Base-by-base conservation (phyloP, 257 asterid species). In the Gentiana straminea region DNA sequence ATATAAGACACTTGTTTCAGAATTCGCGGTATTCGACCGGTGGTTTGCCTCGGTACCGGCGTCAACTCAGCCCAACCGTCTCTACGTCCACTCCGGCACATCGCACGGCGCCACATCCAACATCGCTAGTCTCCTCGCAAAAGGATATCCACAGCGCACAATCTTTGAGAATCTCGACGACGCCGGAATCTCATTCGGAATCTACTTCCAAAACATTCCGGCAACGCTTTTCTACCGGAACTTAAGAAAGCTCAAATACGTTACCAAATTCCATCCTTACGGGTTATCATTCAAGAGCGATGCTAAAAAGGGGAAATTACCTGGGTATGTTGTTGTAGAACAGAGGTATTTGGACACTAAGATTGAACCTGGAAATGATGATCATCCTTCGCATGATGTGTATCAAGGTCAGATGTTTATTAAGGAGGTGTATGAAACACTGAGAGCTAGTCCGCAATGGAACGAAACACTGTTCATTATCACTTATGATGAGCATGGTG, bases 1-100 rank as follows among this genome's bases (percentile, higher is more conserved):
- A 1, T 89, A 89, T 67, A 70, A 82, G 54, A 6, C 79, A 0
- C 39, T 91, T 33, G 96, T 81, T 3, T 70, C 94, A 3, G 96
- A 87, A 67, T 91, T 86, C 43, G 95, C 89, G 1, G 95, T 86
- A 7, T 84, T 75, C 37, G 98, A 90, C 59, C 89, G 94, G 53
- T 91, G 96, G 98, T 91, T 91, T 63, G 94, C 95, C 1, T 86
- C 98, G 3, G 86, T 90, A n/a, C 98, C 96, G 0, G 79, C 95
- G 0, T 86, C 98, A 0, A 90, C 98, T 0, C 96, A 90, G 34
- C 98, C 96, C 5, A 90, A 90, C 68, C 84, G 95, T 3, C 85
- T 90, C 33, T 90, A 79, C 64, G 87, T 90, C 70, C 95, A 90
- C 80, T 90, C 95, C 11, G 98, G 63, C 60, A 90, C 98, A 12